These are phyloP conservation scores for Pilatotrama ljubarskyi DNA, from an alignment of 768 basidiomycete genomes.

Conservation along the genomic window DNA sequence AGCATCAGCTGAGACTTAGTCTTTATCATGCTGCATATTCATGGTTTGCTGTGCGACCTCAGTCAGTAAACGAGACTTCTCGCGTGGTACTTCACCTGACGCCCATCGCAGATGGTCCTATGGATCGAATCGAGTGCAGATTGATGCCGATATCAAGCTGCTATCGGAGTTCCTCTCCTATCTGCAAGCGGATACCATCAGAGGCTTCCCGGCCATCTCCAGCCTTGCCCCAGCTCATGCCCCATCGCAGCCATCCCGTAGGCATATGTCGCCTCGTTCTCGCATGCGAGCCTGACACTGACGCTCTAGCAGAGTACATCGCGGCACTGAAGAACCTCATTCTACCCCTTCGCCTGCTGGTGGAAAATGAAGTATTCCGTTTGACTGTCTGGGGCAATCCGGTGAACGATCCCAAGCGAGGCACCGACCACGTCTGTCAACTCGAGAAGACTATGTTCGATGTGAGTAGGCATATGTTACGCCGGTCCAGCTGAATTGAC, in stretches of 20 bases:
- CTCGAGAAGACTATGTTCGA: conserved; percentile 61
- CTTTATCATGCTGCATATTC: conserved; percentile 81
- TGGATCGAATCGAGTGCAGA: conserved; percentile 90
- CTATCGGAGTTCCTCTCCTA: conserved; percentile 81
- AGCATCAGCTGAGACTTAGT: conserved; percentile 69
- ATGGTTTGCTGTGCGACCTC: conserved; percentile 94
- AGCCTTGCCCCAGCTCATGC: conserved; percentile 59
- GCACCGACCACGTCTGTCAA: conserved; percentile 56
- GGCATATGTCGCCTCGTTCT: too few relatives aligned
- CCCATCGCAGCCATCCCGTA: conserved; percentile 29
- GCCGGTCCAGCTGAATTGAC: neutral
- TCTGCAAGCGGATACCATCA: conserved; percentile 71
- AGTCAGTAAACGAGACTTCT: conserved; percentile 51
- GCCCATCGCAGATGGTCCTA: conserved; percentile 77
- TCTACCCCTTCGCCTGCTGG: conserved; percentile 75
- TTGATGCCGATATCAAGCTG: conserved; percentile 86
- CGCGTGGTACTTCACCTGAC: neutral
- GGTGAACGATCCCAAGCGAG: conserved; percentile 69
- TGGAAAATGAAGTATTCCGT: conserved; percentile 88
- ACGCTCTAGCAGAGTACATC: conserved; percentile 47
- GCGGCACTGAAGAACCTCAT: conserved; percentile 66
- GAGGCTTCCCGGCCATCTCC: conserved; percentile 57
- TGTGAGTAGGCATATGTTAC: conserved; percentile 41
- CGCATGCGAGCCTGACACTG: too few relatives aligned
- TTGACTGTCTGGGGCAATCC: conserved; percentile 92